Base-by-base conservation (phyloP, 345 rosid species). In the Dipteronia sinensis region DNA sequence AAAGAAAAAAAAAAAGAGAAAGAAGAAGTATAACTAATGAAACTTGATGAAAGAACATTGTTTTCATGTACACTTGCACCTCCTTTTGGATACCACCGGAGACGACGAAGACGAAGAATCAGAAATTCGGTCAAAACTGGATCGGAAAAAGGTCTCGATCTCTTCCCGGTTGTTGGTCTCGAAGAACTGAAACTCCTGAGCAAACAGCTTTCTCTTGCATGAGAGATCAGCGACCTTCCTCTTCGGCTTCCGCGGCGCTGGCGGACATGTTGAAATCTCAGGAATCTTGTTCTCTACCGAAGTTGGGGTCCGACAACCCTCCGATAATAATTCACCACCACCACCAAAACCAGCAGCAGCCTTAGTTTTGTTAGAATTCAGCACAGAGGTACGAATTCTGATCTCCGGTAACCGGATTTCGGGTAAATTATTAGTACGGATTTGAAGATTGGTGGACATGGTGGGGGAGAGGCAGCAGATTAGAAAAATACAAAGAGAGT, bases 261-360 rank as follows among this genome's bases (percentile, higher is more conserved):
- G 77, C 19, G 87, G 87, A 55, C 83, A 82, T 19, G 22, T 10
- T 46, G 73, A 22, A 7, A 66, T 16, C 6, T 23, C 23, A 1
- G 83, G 85, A 78, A 84, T 84, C 69, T 74, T 77, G 81, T 53
- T 47, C 42, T 82, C 83, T 0, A 61, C 72, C 0, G 77, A 71
- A 0, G 79, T 84, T 10, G 87, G 87, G 6, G 87, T 84, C 5
- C 22, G 61, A 25, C 79, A 82, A 53, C n/a, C n/a, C 72, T 73
- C 76, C 10, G 38, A 34, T 34, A 34, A 34, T 34, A 46, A 27
- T 9, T 40, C 58, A 2, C 46, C 78, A 0, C 58, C 72, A 31
- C 34, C 34, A 31, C 34, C 34, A 31, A 4, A 34, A 44, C 10
- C 13, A 17, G 70, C 49, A 34, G 47, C 49, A 5, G n/a, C 59